phyloP scores from a whole-genome alignment of 345 rosid genomes.

The Linum usitatissimum region DNA sequence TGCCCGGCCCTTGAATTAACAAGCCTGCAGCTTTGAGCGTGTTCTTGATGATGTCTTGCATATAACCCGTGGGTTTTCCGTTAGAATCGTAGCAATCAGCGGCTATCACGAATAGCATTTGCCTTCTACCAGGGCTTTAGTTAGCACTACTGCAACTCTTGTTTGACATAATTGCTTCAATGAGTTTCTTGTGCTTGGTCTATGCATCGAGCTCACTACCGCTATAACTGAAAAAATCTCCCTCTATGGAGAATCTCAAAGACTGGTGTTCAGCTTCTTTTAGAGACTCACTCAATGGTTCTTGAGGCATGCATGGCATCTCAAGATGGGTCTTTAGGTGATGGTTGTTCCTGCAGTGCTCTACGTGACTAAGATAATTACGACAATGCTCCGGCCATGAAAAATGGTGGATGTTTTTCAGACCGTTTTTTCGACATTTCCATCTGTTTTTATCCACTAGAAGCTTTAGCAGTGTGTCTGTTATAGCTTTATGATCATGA shows the following conservation, averaged over 20 bases:
- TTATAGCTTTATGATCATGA: conserved; percentile 52
- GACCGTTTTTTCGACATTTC: conserved; percentile 55
- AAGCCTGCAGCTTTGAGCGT: conserved; percentile 51
- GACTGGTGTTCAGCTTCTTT: conserved; percentile 74
- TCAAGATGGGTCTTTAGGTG: conserved; percentile 46
- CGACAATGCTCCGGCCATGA: conserved; percentile 73
- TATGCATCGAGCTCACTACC: conserved; percentile 53
- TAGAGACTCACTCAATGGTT: conserved; percentile 78
- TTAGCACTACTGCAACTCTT: conserved; percentile 20
- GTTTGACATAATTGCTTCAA: conserved; percentile 43
- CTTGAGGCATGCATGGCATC: conserved; percentile 59
- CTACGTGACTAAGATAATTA: conserved; percentile 71
- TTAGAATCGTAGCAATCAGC: conserved; percentile 45
- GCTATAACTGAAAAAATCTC: conserved; percentile 44
- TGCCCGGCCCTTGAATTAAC: conserved; percentile 30
- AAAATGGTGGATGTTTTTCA: conserved; percentile 48
- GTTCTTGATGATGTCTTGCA: conserved; percentile 47
- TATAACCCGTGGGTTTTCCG: conserved; percentile 33
- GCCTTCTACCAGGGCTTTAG: conserved; percentile 63
- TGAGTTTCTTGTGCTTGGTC: conserved; percentile 56
- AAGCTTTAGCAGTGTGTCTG: conserved; percentile 61
- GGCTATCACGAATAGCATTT: conserved; percentile 63
- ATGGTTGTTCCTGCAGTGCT: conserved; percentile 69
- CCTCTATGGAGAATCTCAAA: conserved; percentile 67
- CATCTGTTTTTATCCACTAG: conserved; percentile 51